phyloP scores from a whole-genome alignment of 495 filamentous ascomycete species.

The Daldinia loculata region DNA sequence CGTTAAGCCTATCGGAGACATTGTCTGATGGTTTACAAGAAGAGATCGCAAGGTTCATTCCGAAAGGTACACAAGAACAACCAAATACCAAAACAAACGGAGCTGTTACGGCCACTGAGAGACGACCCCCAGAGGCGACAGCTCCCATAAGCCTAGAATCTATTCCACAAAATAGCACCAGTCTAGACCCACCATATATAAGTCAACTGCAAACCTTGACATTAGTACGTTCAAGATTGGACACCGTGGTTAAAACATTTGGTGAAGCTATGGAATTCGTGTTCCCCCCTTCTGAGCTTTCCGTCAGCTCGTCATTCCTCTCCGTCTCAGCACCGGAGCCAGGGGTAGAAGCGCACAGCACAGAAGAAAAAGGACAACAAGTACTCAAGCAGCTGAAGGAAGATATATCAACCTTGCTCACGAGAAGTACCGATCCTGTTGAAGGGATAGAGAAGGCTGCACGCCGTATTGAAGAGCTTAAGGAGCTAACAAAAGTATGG shows the following conservation, averaged over 20 bases:
- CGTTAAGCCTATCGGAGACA: slow-evolving; percentile 76
- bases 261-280: slow-evolving; percentile 94
- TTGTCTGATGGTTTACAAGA: slow-evolving; percentile 74
- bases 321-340: slow-evolving; percentile 81
- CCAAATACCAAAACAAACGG: slow-evolving; percentile 25
- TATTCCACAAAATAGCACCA: slow-evolving; percentile 27
- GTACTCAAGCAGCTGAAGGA: slow-evolving; percentile 71
- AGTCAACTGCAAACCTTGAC: slow-evolving; percentile 81
- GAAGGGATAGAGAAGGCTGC: slow-evolving; percentile 73
- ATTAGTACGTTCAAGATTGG: slow-evolving; percentile 80
- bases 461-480: slow-evolving; percentile 74
- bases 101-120: slow-evolving; percentile 29
- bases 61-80: slow-evolving; percentile 54
- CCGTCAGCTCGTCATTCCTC: slow-evolving; percentile 77
- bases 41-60: slow-evolving; percentile 75
- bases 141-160: slow-evolving; percentile 20
- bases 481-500: slow-evolving; percentile 80
- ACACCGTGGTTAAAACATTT: slow-evolving; percentile 86
- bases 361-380: slow-evolving; percentile 81
- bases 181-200: slow-evolving; percentile 73
- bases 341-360: slow-evolving; percentile 66
- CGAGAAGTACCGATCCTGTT: slow-evolving; percentile 58
- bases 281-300: slow-evolving; percentile 80
- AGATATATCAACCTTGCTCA: slow-evolving; percentile 75
- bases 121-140: slow-evolving; percentile 39